Evolutionary conservation across 345 rosid species (phyloP).

Genomic region (Citrus inodora): DNA sequence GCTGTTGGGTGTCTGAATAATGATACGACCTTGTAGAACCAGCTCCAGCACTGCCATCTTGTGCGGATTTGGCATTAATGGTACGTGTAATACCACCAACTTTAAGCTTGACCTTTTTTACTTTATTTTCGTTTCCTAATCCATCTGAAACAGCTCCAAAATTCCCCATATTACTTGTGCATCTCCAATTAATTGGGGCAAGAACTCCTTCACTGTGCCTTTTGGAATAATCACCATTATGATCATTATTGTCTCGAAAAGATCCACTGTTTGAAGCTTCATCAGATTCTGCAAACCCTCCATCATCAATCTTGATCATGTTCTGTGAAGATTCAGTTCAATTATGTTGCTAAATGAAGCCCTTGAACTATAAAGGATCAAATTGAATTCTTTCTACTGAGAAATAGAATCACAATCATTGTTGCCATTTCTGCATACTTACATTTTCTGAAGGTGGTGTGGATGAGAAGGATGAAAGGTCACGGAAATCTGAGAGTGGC

Average conservation of each 20-base stretch:
- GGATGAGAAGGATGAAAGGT: constrained; percentile 61
- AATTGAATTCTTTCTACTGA: constrained; percentile 9
- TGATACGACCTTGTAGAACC: constrained; percentile 23
- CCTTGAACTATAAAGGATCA: constrained; percentile 13
- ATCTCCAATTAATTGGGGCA: constrained; percentile 45
- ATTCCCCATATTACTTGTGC: constrained; percentile 22
- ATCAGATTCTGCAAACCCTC: constrained; percentile 56
- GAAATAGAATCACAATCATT: constrained; percentile 5
- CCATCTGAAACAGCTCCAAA: constrained; percentile 29
- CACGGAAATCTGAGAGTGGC: constrained; percentile 42
- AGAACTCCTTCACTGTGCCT: constrained; percentile 42
- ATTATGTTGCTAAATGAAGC: constrained; percentile 18
- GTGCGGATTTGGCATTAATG: constrained; percentile 34
- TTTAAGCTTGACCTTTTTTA: constrained; percentile 52
- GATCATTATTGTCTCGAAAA: constrained; percentile 46
- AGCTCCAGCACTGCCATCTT: constrained; percentile 25
- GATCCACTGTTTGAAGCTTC: constrained; percentile 67
- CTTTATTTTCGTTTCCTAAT: constrained; percentile 32
- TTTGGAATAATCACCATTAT: constrained; percentile 34
- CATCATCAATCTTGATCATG: constrained; percentile 42
- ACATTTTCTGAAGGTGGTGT: constrained; percentile 64
- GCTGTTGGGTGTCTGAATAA: constrained; percentile 21
- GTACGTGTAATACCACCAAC: constrained; percentile 39
- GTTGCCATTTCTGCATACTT: constrained; percentile 3
- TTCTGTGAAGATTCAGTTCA: constrained; percentile 38